Evolutionary conservation across 495 filamentous ascomycete species (phyloP), one percentile per base, ranked within the genome.

Genomic region (Lophium mytilinum): DNA sequence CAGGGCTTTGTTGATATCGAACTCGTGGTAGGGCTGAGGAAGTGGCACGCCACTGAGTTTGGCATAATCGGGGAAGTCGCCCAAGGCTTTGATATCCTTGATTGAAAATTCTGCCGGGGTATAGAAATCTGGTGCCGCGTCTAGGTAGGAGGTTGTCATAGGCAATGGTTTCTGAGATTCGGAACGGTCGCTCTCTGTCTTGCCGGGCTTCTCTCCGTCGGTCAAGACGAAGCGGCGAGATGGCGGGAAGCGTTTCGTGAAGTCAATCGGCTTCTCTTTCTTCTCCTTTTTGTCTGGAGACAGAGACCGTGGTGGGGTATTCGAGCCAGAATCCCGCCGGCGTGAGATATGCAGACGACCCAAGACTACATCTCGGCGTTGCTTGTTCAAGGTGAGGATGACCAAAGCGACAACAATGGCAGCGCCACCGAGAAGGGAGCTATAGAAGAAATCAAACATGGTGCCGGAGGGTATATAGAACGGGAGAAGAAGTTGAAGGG

Each of bases 31-130:
- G 0, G 86, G 75, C 11, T 73, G 56, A 0, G 90, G 90, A 36
- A 88, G 69, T 0, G 88, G 89, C 15, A 96, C 86, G 33, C 88
- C 90, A 54, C 83, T 88, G 8, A 96, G 72, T 4, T 74, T 69
- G 36, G 88, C 78, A 71, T 96, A 95, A 62, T 94, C 84, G 1
- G 90, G 89, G 59, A 95, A 94, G 57, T 89, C 80, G 0, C 89
- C 90, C 15, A 94, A 72, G 0, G 76, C 78, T 53, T 82, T 80
- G 67, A 95, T 76, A 55, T 95, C 90, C 19, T 78, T 77, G 1
- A 83, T 73, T 4, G 88, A 84, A 55, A 85, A 78, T 33, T 76
- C 81, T 53, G 76, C 84, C 0, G 81, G 73, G 0, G 81, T 86
- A 54, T 77, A 83, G 62, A 46, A 71, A 62, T 43, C 67, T 62